Conservation (phyloP, 306 rosid genomes). For the Casuarina cunninghamiana region DNA sequence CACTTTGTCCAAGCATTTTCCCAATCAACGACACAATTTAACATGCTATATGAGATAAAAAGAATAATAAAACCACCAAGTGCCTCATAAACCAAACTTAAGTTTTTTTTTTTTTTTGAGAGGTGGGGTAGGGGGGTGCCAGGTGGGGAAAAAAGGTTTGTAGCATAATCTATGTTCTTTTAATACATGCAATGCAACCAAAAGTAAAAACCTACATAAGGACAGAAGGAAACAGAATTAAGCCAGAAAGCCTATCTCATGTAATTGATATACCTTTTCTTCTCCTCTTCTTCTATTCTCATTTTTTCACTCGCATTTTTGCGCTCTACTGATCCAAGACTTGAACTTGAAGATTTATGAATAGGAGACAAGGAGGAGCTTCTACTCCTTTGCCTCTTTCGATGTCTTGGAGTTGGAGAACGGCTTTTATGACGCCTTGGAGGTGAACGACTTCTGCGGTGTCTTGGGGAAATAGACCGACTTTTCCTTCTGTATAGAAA, state of each 20-base stretch:
- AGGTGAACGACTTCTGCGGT: constrained; percentile 51
- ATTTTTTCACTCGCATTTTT: constrained; percentile 71
- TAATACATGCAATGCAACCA: background rate
- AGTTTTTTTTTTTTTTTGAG: too few species aligned
- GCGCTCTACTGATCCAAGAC: constrained; percentile 73
- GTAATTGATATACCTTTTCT: constrained; percentile 73
- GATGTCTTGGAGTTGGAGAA: constrained; percentile 56
- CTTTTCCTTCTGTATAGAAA: constrained; percentile 77
- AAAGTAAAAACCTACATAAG: background rate
- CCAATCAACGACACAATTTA: background rate
- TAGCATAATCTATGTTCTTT: background rate
- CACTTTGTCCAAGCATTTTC: background rate
- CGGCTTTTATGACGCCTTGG: constrained; percentile 46
- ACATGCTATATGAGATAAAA: background rate
- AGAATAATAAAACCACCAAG: background rate
- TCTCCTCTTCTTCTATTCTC: constrained; percentile 83
- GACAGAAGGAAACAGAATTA: constrained; percentile 21
- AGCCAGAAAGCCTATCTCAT: constrained; percentile 13
- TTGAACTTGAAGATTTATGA: constrained; percentile 70
- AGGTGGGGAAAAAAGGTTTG: background rate
- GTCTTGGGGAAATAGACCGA: constrained; percentile 62
- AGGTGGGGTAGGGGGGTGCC: too few species aligned
- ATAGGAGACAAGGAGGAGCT: constrained; percentile 81
- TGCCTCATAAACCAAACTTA: background rate
- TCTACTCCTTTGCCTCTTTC: constrained; percentile 70